Base-by-base conservation (phyloP, 176 grass and related monocot species). In the Musa beccarii region DNA sequence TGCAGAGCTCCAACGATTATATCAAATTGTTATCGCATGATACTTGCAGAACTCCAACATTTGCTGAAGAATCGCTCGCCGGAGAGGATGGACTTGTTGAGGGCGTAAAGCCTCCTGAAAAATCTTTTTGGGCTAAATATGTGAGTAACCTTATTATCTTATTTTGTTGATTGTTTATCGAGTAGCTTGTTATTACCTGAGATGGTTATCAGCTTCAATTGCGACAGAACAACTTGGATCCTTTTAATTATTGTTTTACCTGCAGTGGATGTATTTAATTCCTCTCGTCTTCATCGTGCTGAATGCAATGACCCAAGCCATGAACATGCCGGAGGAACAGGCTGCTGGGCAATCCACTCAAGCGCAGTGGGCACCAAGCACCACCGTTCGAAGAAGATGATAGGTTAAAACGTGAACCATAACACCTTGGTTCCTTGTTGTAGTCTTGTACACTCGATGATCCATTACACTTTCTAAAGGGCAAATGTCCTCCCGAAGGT, bases 241-340 rank as follows among this genome's bases (percentile, higher is more conserved):
- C 55, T 73, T 69, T 64, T 43, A 74, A 43, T 43, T 26, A 53
- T 20, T 69, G 52, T 49, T 54, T 74, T 20, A 75, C 77, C 73
- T 92, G 81, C 86, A 99, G 95, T 99, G 95, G 95, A 99, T 99
- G 95, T 99, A 99, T 84, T 76, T 94, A 71, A 85, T 99, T 77
- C 95, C 95, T 19, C 81, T 99, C 8, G 90, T 88, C 81, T 89
- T 99, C 78, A 92, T 99, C 74, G 79, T 94, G 75, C 85, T 99
- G 90, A 99, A 99, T 74, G 90, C 88, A 66, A 63, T 99, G 73
- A 92, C 95, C 53, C 90, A 92, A 85, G 95, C 90, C 66, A 86
- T 85, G 59, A 99, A 93, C 61, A 82, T 92, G 81, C 86, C 86
- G 3, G 88, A 89, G 73, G 95, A 89, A 43, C 86, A 84, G 24